phyloP scores from a whole-genome alignment of 495 filamentous ascomycete species.

The Neurospora pannonica region DNA sequence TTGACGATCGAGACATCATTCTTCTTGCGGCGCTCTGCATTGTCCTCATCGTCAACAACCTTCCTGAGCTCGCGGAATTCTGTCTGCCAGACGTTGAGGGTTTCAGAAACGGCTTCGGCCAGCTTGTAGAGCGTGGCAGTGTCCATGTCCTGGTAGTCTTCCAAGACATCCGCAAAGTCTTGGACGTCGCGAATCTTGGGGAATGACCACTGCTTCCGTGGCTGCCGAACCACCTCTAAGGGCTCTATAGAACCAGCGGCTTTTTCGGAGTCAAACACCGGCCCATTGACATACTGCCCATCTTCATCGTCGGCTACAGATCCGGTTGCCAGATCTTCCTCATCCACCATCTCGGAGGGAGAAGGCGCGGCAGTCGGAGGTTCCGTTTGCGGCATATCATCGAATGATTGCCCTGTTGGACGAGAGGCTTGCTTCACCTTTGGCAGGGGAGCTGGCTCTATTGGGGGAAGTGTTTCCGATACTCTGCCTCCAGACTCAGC shows the following conservation, averaged over 20 bases:
- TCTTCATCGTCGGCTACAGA: conserved; percentile 14
- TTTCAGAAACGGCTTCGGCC: conserved; percentile 41
- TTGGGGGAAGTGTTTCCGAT: neutral
- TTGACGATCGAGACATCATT: conserved; percentile 26
- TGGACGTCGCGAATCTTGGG: conserved; percentile 28
- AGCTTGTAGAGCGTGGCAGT: conserved; percentile 44
- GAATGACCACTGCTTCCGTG: conserved; percentile 18
- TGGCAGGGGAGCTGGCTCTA: neutral
- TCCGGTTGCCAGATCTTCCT: conserved; percentile 8
- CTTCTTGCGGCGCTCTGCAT: conserved; percentile 32
- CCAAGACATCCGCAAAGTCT: conserved; percentile 24
- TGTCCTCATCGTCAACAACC: conserved; percentile 41
- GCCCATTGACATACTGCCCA: conserved; percentile 7
- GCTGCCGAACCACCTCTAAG: conserved; percentile 16
- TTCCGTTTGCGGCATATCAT: neutral
- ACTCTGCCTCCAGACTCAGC: neutral
- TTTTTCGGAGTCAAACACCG: conserved; percentile 8
- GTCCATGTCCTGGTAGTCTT: conserved; percentile 26
- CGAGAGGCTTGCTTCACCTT: neutral
- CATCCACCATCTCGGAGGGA: conserved; percentile 8
- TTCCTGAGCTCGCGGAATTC: conserved; percentile 54
- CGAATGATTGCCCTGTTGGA: neutral
- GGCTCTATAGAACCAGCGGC: conserved; percentile 6
- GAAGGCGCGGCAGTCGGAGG: conserved; percentile 18
- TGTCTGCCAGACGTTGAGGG: conserved; percentile 51